A percentile compares a stretch with the other conserved stretches of the same genome.
These are phyloP conservation scores for Colletotrichum orbiculare DNA, from an alignment of 2,329 filamentous ascomycete species.

Conservation along the genomic window DNA sequence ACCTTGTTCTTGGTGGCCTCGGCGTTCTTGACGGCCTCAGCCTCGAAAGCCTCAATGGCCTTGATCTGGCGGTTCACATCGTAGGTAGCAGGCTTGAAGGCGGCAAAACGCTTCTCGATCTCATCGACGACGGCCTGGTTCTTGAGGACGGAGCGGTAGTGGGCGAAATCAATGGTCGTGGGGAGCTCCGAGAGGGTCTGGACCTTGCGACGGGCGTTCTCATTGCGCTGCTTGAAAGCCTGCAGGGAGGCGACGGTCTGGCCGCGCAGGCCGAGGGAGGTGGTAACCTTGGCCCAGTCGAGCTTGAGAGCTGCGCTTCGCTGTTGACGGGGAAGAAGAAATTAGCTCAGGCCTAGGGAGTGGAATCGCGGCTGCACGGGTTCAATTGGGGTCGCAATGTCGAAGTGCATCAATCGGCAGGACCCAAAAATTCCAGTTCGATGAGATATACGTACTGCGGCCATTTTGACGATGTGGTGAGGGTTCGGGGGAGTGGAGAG, in stretches of 20 bases:
- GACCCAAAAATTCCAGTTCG: background rate
- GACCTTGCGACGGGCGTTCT: constrained; percentile 96
- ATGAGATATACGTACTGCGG: constrained; percentile 67
- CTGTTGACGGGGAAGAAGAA: constrained; percentile 64
- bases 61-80: constrained; percentile 95
- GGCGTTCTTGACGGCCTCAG: constrained; percentile 95
- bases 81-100: constrained; percentile 93
- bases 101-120: constrained; percentile 94
- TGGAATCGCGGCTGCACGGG: constrained; percentile 11
- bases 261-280: constrained; percentile 94
- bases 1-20: constrained; percentile 97
- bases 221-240: constrained; percentile 99
- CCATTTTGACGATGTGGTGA: constrained; percentile 69
- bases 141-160: constrained; percentile 93
- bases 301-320: constrained; percentile 98
- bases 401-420: constrained; percentile 40
- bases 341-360: constrained; percentile 63
- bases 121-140: constrained; percentile 96
- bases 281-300: constrained; percentile 97
- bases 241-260: constrained; percentile 92
- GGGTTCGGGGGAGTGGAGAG: constrained; percentile 60
- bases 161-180: constrained; percentile 88
- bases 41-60: constrained; percentile 98
- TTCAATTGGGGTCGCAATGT: constrained; percentile 30
- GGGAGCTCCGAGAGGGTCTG: constrained; percentile 84